These are phyloP conservation scores for Leishmania lainsoni DNA, from an alignment of 208 protist genomes.

Conservation along the genomic window DNA sequence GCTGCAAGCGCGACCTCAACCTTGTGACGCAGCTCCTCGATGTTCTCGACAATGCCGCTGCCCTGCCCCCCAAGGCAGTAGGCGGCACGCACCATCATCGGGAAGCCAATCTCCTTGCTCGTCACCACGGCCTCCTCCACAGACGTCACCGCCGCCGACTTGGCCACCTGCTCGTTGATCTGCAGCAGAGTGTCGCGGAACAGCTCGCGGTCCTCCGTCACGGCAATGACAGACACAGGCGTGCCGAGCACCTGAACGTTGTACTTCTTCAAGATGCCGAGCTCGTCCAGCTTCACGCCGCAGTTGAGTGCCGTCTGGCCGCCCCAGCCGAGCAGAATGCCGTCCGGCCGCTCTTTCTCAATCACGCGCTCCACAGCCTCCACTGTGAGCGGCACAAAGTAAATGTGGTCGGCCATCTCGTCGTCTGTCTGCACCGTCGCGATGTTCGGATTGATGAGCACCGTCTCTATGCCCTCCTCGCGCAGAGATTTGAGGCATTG, in stretches of 20 bases:
- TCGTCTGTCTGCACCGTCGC: constrained; percentile 98
- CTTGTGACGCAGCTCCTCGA: constrained; percentile 79
- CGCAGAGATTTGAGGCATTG: constrained; percentile 98
- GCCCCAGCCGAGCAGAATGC: constrained; percentile 97
- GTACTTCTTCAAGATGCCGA: constrained; percentile 93
- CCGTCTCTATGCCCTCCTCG: constrained; percentile 96
- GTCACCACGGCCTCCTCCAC: constrained; percentile 74
- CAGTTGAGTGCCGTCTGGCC: constrained; percentile 99
- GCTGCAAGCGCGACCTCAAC: constrained; percentile 87
- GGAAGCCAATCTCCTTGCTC: constrained; percentile 92
- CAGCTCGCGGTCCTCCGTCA: constrained; percentile 97
- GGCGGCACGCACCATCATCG: constrained; percentile 98
- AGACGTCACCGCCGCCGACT: constrained; percentile 76
- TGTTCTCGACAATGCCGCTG: constrained; percentile 95
- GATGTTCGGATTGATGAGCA: constrained; percentile 99
- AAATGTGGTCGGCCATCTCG: constrained; percentile 97
- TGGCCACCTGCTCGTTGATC: constrained; percentile 95
- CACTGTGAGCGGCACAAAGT: constrained; percentile 96
- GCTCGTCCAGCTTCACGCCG: constrained; percentile 94
- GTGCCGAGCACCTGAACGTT: constrained; percentile 96
- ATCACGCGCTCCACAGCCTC: constrained; percentile 95
- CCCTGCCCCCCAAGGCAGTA: constrained; percentile 98
- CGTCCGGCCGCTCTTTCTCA: constrained; percentile 94
- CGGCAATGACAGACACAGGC: constrained; percentile 94
- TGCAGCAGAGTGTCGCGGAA: constrained; percentile 96